Evolutionary conservation across 1,139 yeast species (phyloP), one percentile per base, ranked within the genome.

Genomic region (Geotrichum carabidarum): DNA sequence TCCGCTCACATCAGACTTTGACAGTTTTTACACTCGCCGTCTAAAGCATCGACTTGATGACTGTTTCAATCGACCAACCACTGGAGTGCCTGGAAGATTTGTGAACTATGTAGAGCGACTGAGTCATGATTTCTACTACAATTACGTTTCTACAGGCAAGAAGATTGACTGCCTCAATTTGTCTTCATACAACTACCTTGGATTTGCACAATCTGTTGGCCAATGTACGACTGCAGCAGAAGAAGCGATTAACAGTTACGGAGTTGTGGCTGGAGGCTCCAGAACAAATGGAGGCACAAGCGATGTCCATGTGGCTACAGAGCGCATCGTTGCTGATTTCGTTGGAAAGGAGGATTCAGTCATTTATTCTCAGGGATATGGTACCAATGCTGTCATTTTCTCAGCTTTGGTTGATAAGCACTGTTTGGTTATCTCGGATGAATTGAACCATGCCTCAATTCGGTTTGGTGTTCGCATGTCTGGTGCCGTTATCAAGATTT

Each of bases 121-220:
- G 42, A 78, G 91, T 14, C 75, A 77, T 44, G 84, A 85, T 60
- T 79, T 80, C 65, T 81, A 67, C 77, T 66, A 70, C 61, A 74
- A 75, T 61, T 88, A 80, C 68, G 76, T 79, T 42, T 87, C 85
- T 66, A 81, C 89, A 48, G 97, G 97, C 30, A 77, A 82, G 14
- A 77, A 84, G 4, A 79, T 81, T 8, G 86, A 86, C 62, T 89
- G 96, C 68, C 77, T 93, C 61, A 93, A 93, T 67, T 78, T 94
- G 60, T 84, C 96, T 1, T 85, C 96, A 1, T 93, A 93, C 73
- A 93, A 93, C 71, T 93, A 93, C 70, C 78, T 93, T 59, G 99
- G 99, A 0, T 93, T 94, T 73, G 99, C 96, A 32, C 99, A 93
- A 72, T 85, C 95, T 50, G 84, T 83, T 62, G 99, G 99, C 59